Percentiles rank a stretch among this genome's conserved stretches.
phyloP scores from a whole-genome alignment of 257 asterid genomes.

The Solanum clarkiae region DNA sequence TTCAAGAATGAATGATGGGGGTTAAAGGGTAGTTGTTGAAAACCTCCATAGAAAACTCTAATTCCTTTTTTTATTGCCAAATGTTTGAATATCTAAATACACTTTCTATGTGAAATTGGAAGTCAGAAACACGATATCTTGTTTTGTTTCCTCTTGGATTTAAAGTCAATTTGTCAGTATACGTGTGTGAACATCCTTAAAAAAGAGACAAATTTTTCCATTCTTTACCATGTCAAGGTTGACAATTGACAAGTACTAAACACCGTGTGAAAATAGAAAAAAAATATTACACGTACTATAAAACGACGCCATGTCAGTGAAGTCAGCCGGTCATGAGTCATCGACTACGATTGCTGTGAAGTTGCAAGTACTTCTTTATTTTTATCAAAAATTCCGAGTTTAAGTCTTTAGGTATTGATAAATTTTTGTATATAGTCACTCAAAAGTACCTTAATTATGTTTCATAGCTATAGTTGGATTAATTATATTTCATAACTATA shows the following conservation, averaged over 20 bases:
- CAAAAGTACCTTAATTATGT: too few species aligned
- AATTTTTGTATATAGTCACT: too few species aligned
- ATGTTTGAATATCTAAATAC: background rate
- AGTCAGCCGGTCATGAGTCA: background rate
- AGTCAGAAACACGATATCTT: background rate
- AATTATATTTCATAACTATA: too few species aligned
- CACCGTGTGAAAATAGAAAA: background rate
- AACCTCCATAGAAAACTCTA: background rate
- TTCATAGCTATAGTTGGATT: too few species aligned
- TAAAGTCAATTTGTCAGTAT: background rate
- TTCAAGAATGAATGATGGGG: background rate
- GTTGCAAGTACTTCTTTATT: fast-evolving
- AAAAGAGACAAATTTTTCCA: background rate
- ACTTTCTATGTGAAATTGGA: background rate
- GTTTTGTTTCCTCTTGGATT: background rate
- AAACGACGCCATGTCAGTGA: background rate
- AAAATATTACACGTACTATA: background rate
- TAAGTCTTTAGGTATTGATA: too few species aligned
- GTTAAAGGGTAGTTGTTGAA: background rate
- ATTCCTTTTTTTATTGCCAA: background rate
- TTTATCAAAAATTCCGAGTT: fast-evolving
- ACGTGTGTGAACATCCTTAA: background rate
- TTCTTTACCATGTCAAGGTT: background rate
- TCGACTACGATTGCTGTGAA: fast-evolving
- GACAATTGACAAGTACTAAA: background rate